phyloP scores from a whole-genome alignment of 169 alveolate genomes.

The Plasmodium cynomolgi region DNA sequence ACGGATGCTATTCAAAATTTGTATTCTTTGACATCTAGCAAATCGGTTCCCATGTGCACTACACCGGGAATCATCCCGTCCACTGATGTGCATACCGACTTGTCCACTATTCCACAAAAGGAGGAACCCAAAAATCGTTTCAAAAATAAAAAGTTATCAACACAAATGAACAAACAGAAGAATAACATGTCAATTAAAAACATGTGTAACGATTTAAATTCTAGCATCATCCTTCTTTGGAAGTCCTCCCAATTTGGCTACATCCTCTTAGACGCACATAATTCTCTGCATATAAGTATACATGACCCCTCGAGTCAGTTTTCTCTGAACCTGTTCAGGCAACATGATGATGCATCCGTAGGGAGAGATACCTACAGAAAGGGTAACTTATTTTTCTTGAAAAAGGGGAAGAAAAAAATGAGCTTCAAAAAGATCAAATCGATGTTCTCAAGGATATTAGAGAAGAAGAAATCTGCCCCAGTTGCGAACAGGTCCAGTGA shows the following conservation, averaged over 20 bases:
- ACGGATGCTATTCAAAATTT: conserved; percentile 8
- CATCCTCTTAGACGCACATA: conserved; percentile 19
- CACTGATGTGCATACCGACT: not conserved
- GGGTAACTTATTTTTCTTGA: not conserved
- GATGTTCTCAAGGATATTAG: conserved; percentile 13
- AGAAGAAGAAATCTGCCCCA: conserved; percentile 1
- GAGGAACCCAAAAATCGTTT: not conserved
- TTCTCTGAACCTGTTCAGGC: conserved; percentile 11
- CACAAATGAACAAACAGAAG: not conserved
- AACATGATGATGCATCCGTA: not conserved
- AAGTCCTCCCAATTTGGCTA: conserved; percentile 35
- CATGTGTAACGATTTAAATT: conserved; percentile 11
- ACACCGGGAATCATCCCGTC: not conserved
- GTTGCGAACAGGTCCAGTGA: not conserved
- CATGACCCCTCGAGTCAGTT: conserved; percentile 22
- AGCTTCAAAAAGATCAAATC: conserved; percentile 35
- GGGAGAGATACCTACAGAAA: not conserved
- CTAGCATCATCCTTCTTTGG: conserved; percentile 42
- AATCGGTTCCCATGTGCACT: not conserved
- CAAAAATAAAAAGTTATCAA: not conserved
- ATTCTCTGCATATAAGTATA: conserved; percentile 25
- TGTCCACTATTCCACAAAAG: not conserved
- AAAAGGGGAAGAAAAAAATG: not conserved
- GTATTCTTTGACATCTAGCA: conserved; percentile 14
- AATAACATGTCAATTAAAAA: not conserved